Base-by-base conservation (phyloP, 1,139 yeast species). In the Taphrina populina region DNA sequence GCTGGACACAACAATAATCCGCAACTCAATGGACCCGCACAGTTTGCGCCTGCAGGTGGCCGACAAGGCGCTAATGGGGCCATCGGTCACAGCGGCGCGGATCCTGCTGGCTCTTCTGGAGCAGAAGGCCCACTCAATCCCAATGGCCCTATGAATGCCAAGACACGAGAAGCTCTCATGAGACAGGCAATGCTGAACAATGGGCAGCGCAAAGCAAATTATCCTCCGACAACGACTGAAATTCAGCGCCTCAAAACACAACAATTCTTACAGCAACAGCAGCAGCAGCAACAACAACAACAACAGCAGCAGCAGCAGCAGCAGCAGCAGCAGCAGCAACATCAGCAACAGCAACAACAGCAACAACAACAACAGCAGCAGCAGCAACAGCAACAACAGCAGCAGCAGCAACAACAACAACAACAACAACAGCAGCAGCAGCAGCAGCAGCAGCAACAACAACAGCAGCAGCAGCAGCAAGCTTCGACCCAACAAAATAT, bases 121-220 rank as follows among this genome's bases (percentile, higher is more conserved):
- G 7, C 43, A 30, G 47, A 43, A 13, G 32, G 29, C 37, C 37
- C 32, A 6, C 46, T 49, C 23, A 41, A 49, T 30, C 54, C 54
- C n/a, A 49, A 49, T 11, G 54, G 54, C 3, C 39, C 54, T 8
- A 30, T 46, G 47, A 46, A 44, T 51, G 65, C 64, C 21, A 68
- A 67, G 43, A 64, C 64, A 55, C 62, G 68, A 21, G 63, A 62
- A 47, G 61, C 59, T 30, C 59, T 65, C 34, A 64, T 63, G 37
- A 64, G 66, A 19, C 68, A 65, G 44, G 67, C 67, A 21, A 61
- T 60, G 62, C 47, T 64, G 54, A 59, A 59, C 41, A 59, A 55
- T 27, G 56, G 61, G 34, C 52, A 43, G 41, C 24, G 39, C 27
- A 54, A 39, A 23, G 33, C 39, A 44, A 46, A 30, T 27, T 43